Evolutionary conservation across 306 rosid genomes (phyloP).

Genomic region (Castanospermum australe): DNA sequence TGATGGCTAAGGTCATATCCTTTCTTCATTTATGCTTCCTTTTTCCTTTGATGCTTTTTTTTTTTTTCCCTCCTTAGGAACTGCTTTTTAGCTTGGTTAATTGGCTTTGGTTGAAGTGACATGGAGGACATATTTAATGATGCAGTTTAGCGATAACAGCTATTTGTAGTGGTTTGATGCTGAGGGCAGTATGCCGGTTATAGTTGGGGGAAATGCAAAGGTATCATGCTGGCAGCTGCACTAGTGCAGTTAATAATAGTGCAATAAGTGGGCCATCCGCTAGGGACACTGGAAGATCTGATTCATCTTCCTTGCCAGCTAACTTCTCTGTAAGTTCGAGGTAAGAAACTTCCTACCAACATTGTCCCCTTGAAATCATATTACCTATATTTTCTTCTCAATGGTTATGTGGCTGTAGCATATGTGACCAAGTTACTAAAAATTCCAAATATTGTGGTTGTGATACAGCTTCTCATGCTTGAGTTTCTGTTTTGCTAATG

Average conservation of each 20-base stretch:
- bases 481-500: not conserved
- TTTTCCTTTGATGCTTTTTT: constrained; percentile 10
- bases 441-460: not conserved
- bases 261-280: constrained; percentile 72
- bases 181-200: constrained; percentile 89
- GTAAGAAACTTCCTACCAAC: constrained; percentile 36
- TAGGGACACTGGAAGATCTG: constrained; percentile 82
- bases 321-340: constrained; percentile 69
- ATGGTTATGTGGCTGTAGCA: not conserved
- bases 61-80: not conserved
- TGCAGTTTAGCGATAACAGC: constrained; percentile 43
- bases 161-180: constrained; percentile 62
- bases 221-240: constrained; percentile 81
- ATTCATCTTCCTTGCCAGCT: constrained; percentile 74
- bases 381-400: not conserved
- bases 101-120: constrained; percentile 27
- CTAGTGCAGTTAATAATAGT: constrained; percentile 91
- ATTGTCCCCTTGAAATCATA: not conserved
- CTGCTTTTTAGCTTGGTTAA: not conserved
- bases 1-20: constrained; percentile 13
- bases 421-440: not conserved
- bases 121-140: constrained; percentile 6
- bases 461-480: not conserved
- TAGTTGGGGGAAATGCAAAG: constrained; percentile 90
- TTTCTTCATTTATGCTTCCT: not conserved